Conservation (phyloP, 2,329 filamentous ascomycete species). For the Colletotrichum sp. region DNA sequence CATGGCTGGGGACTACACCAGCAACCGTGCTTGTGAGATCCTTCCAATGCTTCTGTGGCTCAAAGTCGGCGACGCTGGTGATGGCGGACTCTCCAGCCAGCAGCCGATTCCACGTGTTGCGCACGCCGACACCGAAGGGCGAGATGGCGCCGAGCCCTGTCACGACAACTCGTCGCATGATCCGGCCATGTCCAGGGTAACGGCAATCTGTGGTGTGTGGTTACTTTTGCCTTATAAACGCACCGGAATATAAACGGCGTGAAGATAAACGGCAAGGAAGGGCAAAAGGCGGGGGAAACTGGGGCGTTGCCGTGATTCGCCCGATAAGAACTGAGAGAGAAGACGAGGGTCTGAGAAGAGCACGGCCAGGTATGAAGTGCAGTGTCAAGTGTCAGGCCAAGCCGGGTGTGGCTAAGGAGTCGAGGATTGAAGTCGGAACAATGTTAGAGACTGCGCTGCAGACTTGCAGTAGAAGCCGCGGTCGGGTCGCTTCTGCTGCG, state of each 20-base stretch:
- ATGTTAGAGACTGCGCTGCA: slow-evolving; percentile 6
- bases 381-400: neutral
- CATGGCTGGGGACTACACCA: slow-evolving; percentile 71
- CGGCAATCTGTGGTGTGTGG: slow-evolving; percentile 4
- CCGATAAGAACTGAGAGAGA: neutral
- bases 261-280: neutral
- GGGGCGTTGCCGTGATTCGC: neutral
- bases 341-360: neutral
- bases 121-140: slow-evolving; percentile 81
- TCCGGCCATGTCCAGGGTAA: slow-evolving; percentile 42
- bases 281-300: neutral
- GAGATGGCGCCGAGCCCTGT: slow-evolving; percentile 84
- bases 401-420: neutral
- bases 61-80: slow-evolving; percentile 69
- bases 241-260: neutral
- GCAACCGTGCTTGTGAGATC: slow-evolving; percentile 85
- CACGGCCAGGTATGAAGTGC: neutral
- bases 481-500: slow-evolving; percentile 8
- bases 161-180: slow-evolving; percentile 78
- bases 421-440: slow-evolving; percentile 13
- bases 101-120: slow-evolving; percentile 80
- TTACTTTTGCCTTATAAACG: neutral
- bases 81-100: slow-evolving; percentile 83
- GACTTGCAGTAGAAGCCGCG: neutral
- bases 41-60: slow-evolving; percentile 63